Base-by-base conservation (phyloP, 306 rosid species). In the Glycine tomentella region DNA sequence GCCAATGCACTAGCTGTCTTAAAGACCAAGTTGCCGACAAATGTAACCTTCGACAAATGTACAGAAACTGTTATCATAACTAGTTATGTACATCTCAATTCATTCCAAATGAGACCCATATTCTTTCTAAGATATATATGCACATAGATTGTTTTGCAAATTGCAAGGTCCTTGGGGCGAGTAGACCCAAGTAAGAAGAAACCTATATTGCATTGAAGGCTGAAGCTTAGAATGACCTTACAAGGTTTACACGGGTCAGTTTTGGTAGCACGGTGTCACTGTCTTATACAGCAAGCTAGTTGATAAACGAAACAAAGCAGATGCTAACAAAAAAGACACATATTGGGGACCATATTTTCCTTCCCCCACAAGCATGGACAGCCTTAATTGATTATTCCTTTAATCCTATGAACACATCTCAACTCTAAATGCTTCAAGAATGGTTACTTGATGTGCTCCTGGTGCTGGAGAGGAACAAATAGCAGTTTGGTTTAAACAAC, bases 281-380 rank as follows among this genome's bases (percentile, higher is more conserved):
- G 1, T 83, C 87, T 51, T 50, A 51, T 20, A 78, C 71, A 57
- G 78, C 44, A 75, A 81, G 15, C 45, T 8, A 58, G 84, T 79
- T 74, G 68, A 79, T 84, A 13, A 79, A 84, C 53, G 15, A 73
- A 56, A 84, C 53, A 25, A 68, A 66, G 20, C 87, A 83, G 51
- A 72, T 76, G 68, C 71, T 65, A 80, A 83, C 81, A 78, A 67
- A 75, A 80, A 71, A 42, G 5, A 49, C 79, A 20, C 53, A 51
- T 51, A 51, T 80, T 80, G 75, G 89, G 87, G 87, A 83, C 87
- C 82, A 82, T 74, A 45, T 75, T 17, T 80, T 80, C 77, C 83
- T 83, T 80, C 57, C 64, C 51, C 14, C 57, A 68, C 73, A 71
- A 75, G 63, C 72, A 80, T 77, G 31, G 68, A 50, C 66, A 72